phyloP scores from a whole-genome alignment of 257 asterid species.

The Paraleonurus japonicus region DNA sequence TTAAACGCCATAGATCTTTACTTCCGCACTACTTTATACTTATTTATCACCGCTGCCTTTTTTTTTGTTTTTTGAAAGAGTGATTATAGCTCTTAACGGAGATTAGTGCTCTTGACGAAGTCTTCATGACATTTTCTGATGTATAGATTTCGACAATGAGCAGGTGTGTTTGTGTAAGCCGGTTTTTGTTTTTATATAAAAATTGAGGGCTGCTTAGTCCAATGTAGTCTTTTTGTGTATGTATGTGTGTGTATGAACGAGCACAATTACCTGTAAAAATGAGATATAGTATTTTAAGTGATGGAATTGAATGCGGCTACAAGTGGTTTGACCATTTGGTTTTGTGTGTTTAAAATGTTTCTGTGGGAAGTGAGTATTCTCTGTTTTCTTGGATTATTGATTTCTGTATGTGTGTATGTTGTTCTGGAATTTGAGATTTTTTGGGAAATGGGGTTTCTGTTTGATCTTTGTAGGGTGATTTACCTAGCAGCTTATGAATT shows the following conservation, averaged over 20 bases:
- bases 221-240: conserved; percentile 17
- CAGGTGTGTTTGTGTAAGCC: conserved; percentile 35
- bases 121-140: conserved; percentile 18
- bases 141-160: conserved; percentile 28
- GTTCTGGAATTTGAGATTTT: conserved; percentile 30
- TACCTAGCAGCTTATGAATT: not conserved
- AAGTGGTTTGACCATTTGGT: conserved; percentile 28
- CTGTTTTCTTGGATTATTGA: conserved; percentile 19
- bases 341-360: conserved; percentile 20
- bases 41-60: conserved; percentile 1
- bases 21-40: not conserved
- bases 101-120: conserved; percentile 20
- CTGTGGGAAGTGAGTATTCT: conserved; percentile 20
- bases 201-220: conserved; percentile 18
- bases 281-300: not conserved
- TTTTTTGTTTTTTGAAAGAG: not conserved
- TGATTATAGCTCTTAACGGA: not conserved
- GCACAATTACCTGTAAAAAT: conserved; percentile 17
- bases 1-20: conserved; percentile 34
- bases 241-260: not conserved
- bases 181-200: not conserved
- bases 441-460: conserved; percentile 21
- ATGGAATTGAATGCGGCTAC: conserved; percentile 20
- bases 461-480: conserved; percentile 27
- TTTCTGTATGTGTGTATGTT: conserved; percentile 15